Percentiles rank a stretch among this genome's conserved stretches.
phyloP scores from a whole-genome alignment of 805 yeast genomes.

The Teunomyces tritomae region DNA sequence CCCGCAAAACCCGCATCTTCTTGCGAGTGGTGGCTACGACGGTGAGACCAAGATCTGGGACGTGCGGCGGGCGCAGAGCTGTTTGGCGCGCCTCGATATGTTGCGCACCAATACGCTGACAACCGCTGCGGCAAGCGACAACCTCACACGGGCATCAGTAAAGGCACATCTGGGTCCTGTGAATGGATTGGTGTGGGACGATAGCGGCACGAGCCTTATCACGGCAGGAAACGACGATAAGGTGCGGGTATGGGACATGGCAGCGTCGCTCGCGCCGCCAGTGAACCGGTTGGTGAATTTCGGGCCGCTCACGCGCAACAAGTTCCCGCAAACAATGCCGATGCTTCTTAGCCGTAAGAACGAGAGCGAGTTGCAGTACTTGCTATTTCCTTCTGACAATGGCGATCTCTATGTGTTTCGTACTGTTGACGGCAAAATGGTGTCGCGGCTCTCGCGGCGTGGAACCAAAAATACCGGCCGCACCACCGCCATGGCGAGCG shows the following conservation, averaged over 20 bases:
- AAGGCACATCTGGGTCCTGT: constrained; percentile 78
- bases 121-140: constrained; percentile 16
- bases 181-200: constrained; percentile 77
- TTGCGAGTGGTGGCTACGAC: constrained; percentile 79
- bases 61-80: constrained; percentile 63
- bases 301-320: constrained; percentile 75
- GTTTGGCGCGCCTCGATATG: constrained; percentile 63
- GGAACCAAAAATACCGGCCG: constrained; percentile 41
- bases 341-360: constrained; percentile 48
- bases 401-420: constrained; percentile 66
- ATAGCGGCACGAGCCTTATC: constrained; percentile 57
- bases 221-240: constrained; percentile 81
- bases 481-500: constrained; percentile 51
- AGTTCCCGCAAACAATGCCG: constrained; percentile 47
- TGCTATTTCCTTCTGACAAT: constrained; percentile 72
- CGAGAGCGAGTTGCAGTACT: constrained; percentile 55
- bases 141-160: constrained; percentile 31
- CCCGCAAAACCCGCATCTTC: constrained; percentile 55
- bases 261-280: constrained; percentile 34
- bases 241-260: constrained; percentile 73
- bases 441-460: constrained; percentile 51
- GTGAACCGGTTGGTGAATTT: constrained; percentile 66
- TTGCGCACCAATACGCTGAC: constrained; percentile 34
- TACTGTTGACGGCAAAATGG: constrained; percentile 59
- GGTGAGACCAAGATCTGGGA: constrained; percentile 89